Evolutionary conservation across 805 yeast genomes (phyloP).

Genomic region (Saturnispora hagleri): DNA sequence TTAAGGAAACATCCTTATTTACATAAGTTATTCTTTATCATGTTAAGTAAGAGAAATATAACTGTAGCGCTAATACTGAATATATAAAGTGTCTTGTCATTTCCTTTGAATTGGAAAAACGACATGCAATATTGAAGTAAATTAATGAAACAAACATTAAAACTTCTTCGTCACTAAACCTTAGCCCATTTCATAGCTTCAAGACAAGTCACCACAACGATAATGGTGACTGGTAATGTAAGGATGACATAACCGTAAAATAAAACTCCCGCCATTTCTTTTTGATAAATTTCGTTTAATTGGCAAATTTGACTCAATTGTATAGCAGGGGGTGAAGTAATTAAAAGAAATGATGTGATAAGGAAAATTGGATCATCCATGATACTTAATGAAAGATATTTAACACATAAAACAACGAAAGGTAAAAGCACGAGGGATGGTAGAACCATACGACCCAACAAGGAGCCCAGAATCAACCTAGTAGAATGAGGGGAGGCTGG

Average conservation of each 20-base stretch:
- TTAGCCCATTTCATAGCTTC: slow-evolving; percentile 36
- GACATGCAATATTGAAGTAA: neutral
- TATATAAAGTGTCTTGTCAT: neutral
- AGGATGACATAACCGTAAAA: slow-evolving; percentile 76
- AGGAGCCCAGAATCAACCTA: slow-evolving; percentile 58
- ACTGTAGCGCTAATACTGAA: neutral
- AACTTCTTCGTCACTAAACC: neutral
- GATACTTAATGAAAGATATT: slow-evolving; percentile 54
- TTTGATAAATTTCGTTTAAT: slow-evolving; percentile 63
- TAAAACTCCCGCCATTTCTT: slow-evolving; percentile 74
- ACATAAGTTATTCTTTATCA: neutral
- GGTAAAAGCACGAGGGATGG: slow-evolving; percentile 66
- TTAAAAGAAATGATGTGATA: slow-evolving; percentile 65
- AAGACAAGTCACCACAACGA: slow-evolving; percentile 60
- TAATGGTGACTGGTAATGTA: slow-evolving; percentile 67
- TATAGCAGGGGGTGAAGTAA: slow-evolving; percentile 77
- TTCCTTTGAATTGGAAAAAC: neutral
- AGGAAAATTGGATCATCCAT: slow-evolving; percentile 75
- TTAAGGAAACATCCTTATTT: neutral
- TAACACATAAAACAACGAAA: slow-evolving; percentile 52
- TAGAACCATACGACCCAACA: slow-evolving; percentile 67
- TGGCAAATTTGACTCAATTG: slow-evolving; percentile 77
- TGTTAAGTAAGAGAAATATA: neutral
- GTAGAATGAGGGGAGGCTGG: slow-evolving; percentile 54
- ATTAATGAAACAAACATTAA: neutral